Percentiles rank a stretch among this genome's conserved stretches.
Evolutionary conservation across 805 yeast genomes (phyloP).

Genomic region (Komagataella pseudopastoris): DNA sequence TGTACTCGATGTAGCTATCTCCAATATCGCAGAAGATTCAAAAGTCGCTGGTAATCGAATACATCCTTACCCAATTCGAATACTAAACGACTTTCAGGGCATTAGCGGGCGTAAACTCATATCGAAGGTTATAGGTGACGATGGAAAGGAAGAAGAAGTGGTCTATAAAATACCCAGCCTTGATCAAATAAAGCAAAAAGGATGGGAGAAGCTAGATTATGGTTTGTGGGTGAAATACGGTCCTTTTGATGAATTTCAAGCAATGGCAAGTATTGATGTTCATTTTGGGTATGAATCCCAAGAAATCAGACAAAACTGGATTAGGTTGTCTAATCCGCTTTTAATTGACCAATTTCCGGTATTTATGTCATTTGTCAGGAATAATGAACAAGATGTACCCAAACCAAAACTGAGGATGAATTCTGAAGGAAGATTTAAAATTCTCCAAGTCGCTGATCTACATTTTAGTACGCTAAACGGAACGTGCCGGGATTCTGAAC

Average conservation of each 20-base stretch:
- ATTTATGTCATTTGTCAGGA: constrained; percentile 5
- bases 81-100: not conserved
- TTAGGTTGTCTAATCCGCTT: constrained; percentile 11
- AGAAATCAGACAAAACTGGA: constrained; percentile 73
- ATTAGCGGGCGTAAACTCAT: not conserved
- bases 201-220: constrained; percentile 31
- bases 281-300: constrained; percentile 61
- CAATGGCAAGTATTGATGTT: constrained; percentile 49
- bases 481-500: constrained; percentile 60
- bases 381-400: constrained; percentile 5
- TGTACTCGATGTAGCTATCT: not conserved
- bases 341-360: constrained; percentile 18
- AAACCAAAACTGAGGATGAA: constrained; percentile 21
- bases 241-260: constrained; percentile 14
- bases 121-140: not conserved
- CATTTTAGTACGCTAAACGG: constrained; percentile 86
- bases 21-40: not conserved
- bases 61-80: not conserved
- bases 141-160: not conserved
- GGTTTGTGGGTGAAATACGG: constrained; percentile 56
- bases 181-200: constrained; percentile 20
- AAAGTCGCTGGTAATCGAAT: not conserved
- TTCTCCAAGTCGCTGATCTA: constrained; percentile 82
- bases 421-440: constrained; percentile 45
- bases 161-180: constrained; percentile 3